Conservation (phyloP, 495 filamentous ascomycete species). For the Aspergillus incahuasiensis region DNA sequence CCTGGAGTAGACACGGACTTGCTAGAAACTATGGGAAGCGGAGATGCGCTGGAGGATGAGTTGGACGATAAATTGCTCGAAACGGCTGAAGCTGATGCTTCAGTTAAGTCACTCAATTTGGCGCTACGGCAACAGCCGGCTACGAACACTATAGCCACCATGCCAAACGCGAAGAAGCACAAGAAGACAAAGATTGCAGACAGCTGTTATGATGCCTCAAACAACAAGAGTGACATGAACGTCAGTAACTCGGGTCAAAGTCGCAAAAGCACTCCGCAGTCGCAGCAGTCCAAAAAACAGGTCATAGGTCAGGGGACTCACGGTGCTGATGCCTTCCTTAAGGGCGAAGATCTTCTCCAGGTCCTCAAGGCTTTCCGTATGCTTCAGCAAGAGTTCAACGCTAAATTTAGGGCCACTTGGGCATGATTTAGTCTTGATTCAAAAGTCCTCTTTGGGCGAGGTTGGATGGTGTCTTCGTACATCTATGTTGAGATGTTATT, state of each 20-base stretch:
- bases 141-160: no score
- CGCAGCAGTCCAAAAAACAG: background rate
- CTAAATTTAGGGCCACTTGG: slow-evolving; percentile 59
- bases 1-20: slow-evolving; percentile 13
- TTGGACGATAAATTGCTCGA: slow-evolving; percentile 1
- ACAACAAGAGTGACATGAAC: background rate
- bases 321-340: background rate
- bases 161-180: no score
- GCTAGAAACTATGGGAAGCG: slow-evolving; percentile 16
- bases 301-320: background rate
- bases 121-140: background rate
- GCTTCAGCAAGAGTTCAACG: slow-evolving; percentile 58
- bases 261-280: background rate
- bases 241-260: no score
- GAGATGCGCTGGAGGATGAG: slow-evolving; percentile 13
- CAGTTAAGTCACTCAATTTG: background rate
- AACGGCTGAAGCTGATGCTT: background rate
- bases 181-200: slow-evolving; percentile 1
- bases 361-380: slow-evolving; percentile 44
- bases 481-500: no score
- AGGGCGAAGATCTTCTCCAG: slow-evolving; percentile 43
- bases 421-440: no score
- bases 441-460: no score
- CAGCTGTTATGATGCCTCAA: slow-evolving; percentile 19
- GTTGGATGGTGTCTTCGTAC: no score